phyloP scores from a whole-genome alignment of 441 rosid genomes.

The Gossypium davidsonii region DNA sequence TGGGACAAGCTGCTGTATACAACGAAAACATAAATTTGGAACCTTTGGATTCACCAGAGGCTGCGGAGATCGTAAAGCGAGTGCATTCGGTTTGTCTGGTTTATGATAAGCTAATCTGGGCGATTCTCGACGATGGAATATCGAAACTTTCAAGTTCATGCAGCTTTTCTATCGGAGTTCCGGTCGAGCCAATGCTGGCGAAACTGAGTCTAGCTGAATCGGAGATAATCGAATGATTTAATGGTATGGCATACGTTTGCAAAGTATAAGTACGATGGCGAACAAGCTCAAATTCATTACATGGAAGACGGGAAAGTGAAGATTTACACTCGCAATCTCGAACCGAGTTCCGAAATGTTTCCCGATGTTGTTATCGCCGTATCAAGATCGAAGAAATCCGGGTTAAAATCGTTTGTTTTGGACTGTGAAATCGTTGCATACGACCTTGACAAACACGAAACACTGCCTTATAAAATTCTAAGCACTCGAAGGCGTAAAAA shows the following conservation, averaged over 20 bases:
- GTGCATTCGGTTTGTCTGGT: constrained; percentile 77
- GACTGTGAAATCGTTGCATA: constrained; percentile 50
- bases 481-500: constrained; percentile 75
- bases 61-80: constrained; percentile 74
- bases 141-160: constrained; percentile 75
- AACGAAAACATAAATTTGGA: constrained; percentile 50
- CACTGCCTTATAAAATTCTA: constrained; percentile 78
- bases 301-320: constrained; percentile 68
- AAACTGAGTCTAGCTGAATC: constrained; percentile 66
- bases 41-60: constrained; percentile 66
- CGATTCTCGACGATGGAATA: constrained; percentile 64
- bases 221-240: constrained; percentile 70
- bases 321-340: constrained; percentile 85
- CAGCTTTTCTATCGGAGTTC: constrained; percentile 68
- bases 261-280: constrained; percentile 92
- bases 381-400: constrained; percentile 65
- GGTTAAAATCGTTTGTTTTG: constrained; percentile 61
- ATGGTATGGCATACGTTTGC: constrained; percentile 50
- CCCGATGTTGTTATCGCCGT: constrained; percentile 49
- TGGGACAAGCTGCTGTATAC: constrained; percentile 78
- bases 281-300: constrained; percentile 87
- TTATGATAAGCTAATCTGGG: constrained; percentile 72
- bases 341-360: constrained; percentile 70
- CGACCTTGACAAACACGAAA: constrained; percentile 28
- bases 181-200: constrained; percentile 88